Base-by-base conservation (phyloP, 2,329 filamentous ascomycete genomes). In the Helotiales sp. region DNA sequence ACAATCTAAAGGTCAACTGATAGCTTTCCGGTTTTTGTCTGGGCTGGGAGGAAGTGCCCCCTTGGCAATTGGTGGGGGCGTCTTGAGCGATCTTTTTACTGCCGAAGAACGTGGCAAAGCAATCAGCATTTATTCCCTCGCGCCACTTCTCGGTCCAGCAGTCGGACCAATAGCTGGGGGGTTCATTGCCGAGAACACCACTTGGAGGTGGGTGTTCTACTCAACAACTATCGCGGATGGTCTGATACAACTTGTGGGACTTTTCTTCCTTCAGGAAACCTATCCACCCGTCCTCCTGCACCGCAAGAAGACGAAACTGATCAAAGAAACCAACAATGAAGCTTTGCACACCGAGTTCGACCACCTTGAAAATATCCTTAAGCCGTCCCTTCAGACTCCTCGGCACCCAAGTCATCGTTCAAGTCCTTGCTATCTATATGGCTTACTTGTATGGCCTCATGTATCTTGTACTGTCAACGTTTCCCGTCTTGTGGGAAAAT, bases 381-480 rank as follows among this genome's bases (percentile, higher is more conserved):
- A 70, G 75, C 3, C 76, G 83, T 0, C 83, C 77, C 1, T 66
- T 74, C 31, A 76, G 77, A 46, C 74, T 85, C 63, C 73, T 85
- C 5, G 47, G 75, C 7, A 77, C 79, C 1, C 82, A 84, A 52
- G 69, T 79, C 1, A 83, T 85, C 52, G 73, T 85, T 15, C 75
- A 82, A 64, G 71, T 79, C 4, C 73, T 84, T 5, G 76, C 81
- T 1, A 60, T 80, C 10, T 84, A 83, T 67, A 77, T 82, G 68
- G 74, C 77, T 24, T 72, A 79, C 46, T 67, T 79, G 4, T 83
- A 84, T 62, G 81, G 82, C 5, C 74, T 80, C 47, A 74, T 83
- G 42, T 85, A 83, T 65, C 70, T 84, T 2, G 76, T 79, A 31
- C 77, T 89, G 0, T 81, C 82, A 0, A 87, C 81, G 2, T 87